Conservation (phyloP, 1,284 basidiomycete genomes). For the Ustilago nuda region DNA sequence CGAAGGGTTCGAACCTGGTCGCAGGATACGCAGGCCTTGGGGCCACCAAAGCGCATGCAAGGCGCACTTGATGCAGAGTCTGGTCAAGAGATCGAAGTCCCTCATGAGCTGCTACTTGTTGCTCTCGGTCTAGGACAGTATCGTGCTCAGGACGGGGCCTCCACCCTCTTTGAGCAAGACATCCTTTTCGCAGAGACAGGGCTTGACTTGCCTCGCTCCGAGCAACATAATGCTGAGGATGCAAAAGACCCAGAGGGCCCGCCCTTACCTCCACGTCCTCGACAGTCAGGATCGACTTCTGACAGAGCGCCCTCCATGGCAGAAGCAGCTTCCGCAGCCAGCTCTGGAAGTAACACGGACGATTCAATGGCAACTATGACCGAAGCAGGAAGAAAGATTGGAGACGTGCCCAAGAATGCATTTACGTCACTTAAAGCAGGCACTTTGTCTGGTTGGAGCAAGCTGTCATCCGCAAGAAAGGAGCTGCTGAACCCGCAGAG, state of each 20-base stretch:
- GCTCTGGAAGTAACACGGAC: slow-evolving; percentile 3
- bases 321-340: background rate
- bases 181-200: slow-evolving; percentile 54
- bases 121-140: slow-evolving; percentile 62
- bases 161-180: slow-evolving; percentile 61
- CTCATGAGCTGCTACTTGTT: slow-evolving; percentile 58
- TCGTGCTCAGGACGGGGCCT: slow-evolving; percentile 55
- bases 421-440: slow-evolving; percentile 44
- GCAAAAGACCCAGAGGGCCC: background rate
- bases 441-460: slow-evolving; percentile 41
- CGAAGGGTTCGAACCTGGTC: slow-evolving; percentile 28
- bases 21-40: slow-evolving; percentile 6
- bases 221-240: background rate
- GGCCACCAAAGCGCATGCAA: slow-evolving; percentile 30
- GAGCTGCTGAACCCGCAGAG: slow-evolving; percentile 26
- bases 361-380: slow-evolving; percentile 22
- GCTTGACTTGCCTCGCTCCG: slow-evolving; percentile 23
- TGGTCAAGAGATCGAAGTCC: slow-evolving; percentile 51
- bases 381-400: slow-evolving; percentile 32
- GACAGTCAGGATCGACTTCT: background rate
- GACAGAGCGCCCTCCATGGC: background rate
- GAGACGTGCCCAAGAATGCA: slow-evolving; percentile 37
- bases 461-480: slow-evolving; percentile 43
- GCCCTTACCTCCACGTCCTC: slow-evolving; percentile 1
- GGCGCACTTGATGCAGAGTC: slow-evolving; percentile 39